These are phyloP conservation scores for Coelastrella sp. DNA, from an alignment of 139 green algal genomes.

Conservation along the genomic window DNA sequence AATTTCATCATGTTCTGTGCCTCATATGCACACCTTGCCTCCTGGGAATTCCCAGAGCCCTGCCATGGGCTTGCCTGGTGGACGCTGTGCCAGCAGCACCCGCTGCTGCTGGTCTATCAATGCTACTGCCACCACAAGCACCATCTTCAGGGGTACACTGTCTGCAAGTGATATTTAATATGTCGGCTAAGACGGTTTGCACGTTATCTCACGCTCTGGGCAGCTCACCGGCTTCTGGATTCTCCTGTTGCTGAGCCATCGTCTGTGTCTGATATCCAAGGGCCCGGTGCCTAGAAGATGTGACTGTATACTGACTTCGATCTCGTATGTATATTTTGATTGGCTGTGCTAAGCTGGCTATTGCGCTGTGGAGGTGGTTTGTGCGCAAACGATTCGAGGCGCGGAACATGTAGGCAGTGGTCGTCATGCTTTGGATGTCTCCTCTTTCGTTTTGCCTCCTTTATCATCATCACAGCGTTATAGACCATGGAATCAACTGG, in stretches of 20 bases:
- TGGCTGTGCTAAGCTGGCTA: neutral
- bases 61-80: constrained; percentile 65
- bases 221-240: neutral
- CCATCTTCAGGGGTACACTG: constrained; percentile 32
- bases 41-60: constrained; percentile 78
- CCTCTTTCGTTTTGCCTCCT: no score
- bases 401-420: neutral
- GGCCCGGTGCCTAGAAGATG: no score
- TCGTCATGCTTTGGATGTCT: neutral
- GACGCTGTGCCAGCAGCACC: constrained; percentile 78
- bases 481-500: no score
- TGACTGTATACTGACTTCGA: no score
- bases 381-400: neutral
- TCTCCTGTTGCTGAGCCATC: neutral
- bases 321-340: neutral
- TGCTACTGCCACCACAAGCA: constrained; percentile 68
- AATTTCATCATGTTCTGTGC: neutral
- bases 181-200: neutral
- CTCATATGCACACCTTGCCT: constrained; percentile 59
- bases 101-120: constrained; percentile 58
- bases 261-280: neutral
- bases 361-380: neutral
- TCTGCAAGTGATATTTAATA: neutral
- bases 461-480: no score
- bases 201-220: neutral